phyloP scores from a whole-genome alignment of 768 basidiomycete species.

The Melanogaster broomeanus region DNA sequence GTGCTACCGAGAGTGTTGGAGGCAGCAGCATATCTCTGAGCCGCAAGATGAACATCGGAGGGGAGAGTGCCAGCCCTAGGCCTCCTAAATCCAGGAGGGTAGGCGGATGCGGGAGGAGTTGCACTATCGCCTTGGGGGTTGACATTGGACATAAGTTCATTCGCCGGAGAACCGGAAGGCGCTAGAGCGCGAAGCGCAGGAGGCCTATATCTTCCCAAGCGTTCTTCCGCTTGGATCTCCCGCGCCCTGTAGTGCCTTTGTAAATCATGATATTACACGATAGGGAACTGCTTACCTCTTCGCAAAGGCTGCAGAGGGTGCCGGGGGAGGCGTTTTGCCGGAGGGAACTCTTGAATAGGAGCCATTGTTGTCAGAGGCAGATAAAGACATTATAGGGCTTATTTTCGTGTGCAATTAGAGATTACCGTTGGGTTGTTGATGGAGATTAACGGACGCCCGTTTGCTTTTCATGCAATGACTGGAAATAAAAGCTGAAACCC shows the following conservation, averaged over 20 bases:
- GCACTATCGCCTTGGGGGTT: constrained; percentile 59
- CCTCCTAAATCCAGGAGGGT: constrained; percentile 86
- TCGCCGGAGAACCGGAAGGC: constrained; percentile 71
- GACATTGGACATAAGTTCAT: constrained; percentile 61
- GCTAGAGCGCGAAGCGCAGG: constrained; percentile 73
- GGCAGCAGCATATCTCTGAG: constrained; percentile 76
- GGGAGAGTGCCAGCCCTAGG: constrained; percentile 97
- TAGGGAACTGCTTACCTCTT: constrained; percentile 61
- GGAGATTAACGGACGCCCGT: constrained; percentile 35
- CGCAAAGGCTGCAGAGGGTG: constrained; percentile 86
- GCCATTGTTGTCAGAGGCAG: constrained; percentile 78
- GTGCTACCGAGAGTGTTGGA: constrained; percentile 56
- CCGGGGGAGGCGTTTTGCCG: constrained; percentile 89
- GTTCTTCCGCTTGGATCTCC: constrained; percentile 81
- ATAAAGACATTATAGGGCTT: constrained; percentile 87
- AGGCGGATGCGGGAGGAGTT: constrained; percentile 69
- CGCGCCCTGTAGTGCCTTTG: constrained; percentile 57
- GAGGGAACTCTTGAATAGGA: constrained; percentile 81
- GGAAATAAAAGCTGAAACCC: constrained; percentile 22
- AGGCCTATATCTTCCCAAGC: constrained; percentile 72
- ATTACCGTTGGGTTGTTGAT: constrained; percentile 56
- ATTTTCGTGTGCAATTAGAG: constrained; percentile 67
- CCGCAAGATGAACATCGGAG: constrained; percentile 89
- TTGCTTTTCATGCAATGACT: constrained; percentile 32
- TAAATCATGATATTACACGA: constrained; percentile 17